These are phyloP conservation scores for Penicillium flavigenum DNA, from an alignment of 495 filamentous ascomycete genomes.

Conservation along the genomic window DNA sequence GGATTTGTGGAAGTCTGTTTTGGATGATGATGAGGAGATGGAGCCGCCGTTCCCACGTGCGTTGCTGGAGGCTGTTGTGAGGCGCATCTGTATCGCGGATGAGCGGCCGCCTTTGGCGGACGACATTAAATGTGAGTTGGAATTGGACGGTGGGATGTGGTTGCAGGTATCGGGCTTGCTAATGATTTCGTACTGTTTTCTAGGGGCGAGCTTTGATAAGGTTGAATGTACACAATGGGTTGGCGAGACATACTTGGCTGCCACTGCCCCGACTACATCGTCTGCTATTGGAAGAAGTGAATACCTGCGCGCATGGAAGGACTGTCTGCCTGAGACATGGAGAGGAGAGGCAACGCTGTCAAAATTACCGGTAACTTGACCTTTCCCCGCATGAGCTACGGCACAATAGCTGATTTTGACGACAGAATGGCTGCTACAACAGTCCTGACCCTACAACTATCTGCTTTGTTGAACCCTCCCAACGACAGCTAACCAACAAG, in stretches of 20 bases:
- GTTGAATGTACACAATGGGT: constrained; percentile 47
- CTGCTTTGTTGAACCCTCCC: constrained; percentile 37
- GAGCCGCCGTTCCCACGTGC: constrained; percentile 38
- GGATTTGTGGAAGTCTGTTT: constrained; percentile 49
- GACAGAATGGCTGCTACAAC: constrained; percentile 38
- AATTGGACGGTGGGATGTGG: not conserved
- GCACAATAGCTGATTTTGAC: constrained; percentile 2
- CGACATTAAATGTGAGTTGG: constrained; percentile 43
- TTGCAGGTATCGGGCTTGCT: not conserved
- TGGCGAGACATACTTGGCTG: constrained; percentile 53
- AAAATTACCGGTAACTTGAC: constrained; percentile 40
- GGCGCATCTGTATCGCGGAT: constrained; percentile 35
- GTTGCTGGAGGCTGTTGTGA: constrained; percentile 46
- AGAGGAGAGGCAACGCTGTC: constrained; percentile 49
- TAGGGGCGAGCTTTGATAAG: constrained; percentile 51
- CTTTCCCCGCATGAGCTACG: constrained; percentile 1
- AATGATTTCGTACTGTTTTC: constrained; percentile 8
- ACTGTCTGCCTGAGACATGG: constrained; percentile 60
- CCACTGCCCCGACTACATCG: constrained; percentile 39
- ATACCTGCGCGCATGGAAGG: constrained; percentile 56
- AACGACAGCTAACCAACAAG: constrained; percentile 37
- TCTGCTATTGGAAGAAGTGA: constrained; percentile 43
- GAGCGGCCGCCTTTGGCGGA: constrained; percentile 21
- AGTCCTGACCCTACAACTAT: constrained; percentile 42
- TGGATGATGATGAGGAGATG: constrained; percentile 40